Percentiles rank a stretch among this genome's conserved stretches.
Conservation (phyloP, 768 basidiomycete genomes). For the Krasilnikovozyma curviuscula region DNA sequence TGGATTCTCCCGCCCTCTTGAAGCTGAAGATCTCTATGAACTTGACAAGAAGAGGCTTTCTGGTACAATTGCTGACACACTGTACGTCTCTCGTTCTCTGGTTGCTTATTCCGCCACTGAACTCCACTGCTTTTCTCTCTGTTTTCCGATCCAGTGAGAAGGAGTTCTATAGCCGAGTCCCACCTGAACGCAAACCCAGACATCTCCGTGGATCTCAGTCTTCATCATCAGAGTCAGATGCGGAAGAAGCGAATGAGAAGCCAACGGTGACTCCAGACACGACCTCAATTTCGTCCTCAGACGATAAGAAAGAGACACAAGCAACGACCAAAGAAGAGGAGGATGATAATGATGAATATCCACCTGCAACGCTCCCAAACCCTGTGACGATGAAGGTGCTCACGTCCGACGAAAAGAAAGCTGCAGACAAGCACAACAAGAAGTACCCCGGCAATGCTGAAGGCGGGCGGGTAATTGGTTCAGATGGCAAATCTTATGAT, state of each 20-base stretch:
- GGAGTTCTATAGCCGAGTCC: slow-evolving; percentile 34
- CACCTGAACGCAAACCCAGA: slow-evolving; percentile 32
- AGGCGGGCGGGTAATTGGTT: slow-evolving; percentile 4
- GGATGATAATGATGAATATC: background rate
- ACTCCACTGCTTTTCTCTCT: slow-evolving; percentile 16
- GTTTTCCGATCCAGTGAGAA: slow-evolving; percentile 25
- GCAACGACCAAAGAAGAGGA: background rate
- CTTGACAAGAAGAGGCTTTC: no score
- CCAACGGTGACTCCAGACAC: background rate
- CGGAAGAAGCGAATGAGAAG: background rate
- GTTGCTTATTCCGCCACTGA: background rate
- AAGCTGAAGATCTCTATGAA: slow-evolving; percentile 2
- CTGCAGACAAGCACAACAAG: background rate
- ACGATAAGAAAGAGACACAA: slow-evolving; percentile 10
- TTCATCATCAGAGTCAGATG: background rate
- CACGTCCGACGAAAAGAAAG: background rate
- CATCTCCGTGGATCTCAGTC: no score
- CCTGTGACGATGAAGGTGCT: no score
- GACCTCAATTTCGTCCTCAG: background rate
- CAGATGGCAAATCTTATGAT: slow-evolving; percentile 27
- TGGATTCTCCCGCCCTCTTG: background rate
- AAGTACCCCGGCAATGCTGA: slow-evolving; percentile 4
- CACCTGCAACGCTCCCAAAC: no score
- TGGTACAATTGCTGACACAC: background rate
- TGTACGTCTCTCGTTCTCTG: background rate